Evolutionary conservation across 106 monocot genomes (phyloP).

Genomic region (Ottelia alismoides): DNA sequence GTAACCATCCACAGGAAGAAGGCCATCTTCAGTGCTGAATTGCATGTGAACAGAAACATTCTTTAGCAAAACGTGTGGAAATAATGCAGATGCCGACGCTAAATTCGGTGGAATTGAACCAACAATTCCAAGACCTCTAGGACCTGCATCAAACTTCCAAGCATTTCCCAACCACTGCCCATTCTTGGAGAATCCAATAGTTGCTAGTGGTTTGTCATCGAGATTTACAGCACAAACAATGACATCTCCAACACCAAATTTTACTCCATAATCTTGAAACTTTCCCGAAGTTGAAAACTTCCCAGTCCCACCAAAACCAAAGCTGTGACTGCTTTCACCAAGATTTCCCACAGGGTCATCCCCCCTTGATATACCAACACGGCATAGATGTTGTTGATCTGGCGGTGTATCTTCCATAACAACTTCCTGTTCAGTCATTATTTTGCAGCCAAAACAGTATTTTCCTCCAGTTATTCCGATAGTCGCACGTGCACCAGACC

Average conservation of each 20-base stretch:
- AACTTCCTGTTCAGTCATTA: constrained; percentile 42
- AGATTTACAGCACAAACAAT: constrained; percentile 54
- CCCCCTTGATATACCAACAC: constrained; percentile 54
- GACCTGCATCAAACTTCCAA: constrained; percentile 35
- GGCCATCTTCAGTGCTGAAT: constrained; percentile 43
- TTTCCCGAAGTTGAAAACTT: constrained; percentile 41
- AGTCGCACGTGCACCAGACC: constrained; percentile 73
- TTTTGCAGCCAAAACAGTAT: constrained; percentile 74
- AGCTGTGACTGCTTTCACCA: constrained; percentile 48
- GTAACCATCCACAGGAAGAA: constrained; percentile 34
- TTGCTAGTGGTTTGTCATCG: constrained; percentile 31
- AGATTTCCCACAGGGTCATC: constrained; percentile 48
- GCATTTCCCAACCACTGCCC: constrained; percentile 48
- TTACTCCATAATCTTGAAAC: constrained; percentile 42
- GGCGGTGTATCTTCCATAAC: constrained; percentile 38
- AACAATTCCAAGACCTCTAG: constrained; percentile 28
- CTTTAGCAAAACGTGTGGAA: constrained; percentile 67
- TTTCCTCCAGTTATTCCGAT: constrained; percentile 50
- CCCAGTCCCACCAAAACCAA: constrained; percentile 68
- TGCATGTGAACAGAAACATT: constrained; percentile 62
- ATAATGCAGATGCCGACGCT: constrained; percentile 42
- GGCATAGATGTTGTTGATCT: constrained; percentile 50
- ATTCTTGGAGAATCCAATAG: constrained; percentile 53
- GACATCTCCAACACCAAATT: constrained; percentile 49
- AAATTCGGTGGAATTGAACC: constrained; percentile 6